Percentiles rank a stretch among this genome's conserved stretches.
phyloP scores from a whole-genome alignment of 1,284 basidiomycete genomes.

The Tetrapyrgos nigripes region DNA sequence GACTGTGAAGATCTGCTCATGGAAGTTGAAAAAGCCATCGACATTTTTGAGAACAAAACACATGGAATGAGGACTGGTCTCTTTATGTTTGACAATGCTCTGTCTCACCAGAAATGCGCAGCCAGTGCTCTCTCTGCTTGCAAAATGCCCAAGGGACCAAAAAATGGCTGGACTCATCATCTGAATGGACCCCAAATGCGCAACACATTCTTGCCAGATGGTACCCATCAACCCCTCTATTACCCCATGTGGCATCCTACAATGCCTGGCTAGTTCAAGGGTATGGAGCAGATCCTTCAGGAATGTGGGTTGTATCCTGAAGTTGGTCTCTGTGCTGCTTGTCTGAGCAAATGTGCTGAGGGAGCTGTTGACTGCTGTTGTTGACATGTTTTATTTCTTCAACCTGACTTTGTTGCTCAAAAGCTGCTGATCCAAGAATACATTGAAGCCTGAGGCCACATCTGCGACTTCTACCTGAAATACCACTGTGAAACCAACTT shows the following conservation, averaged over 20 bases:
- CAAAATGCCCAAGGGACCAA: slow-evolving; percentile 39
- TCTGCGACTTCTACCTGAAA: slow-evolving; percentile 30
- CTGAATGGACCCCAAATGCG: slow-evolving; percentile 32
- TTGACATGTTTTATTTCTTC: slow-evolving; percentile 6
- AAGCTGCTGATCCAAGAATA: slow-evolving; percentile 23
- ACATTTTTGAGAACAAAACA: slow-evolving; percentile 38
- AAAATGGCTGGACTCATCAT: slow-evolving; percentile 25
- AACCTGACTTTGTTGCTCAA: slow-evolving; percentile 13
- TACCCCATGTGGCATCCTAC: slow-evolving; percentile 34
- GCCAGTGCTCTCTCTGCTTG: slow-evolving; percentile 37
- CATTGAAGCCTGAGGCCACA: slow-evolving; percentile 16
- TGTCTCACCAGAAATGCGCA: slow-evolving; percentile 39
- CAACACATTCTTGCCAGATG: slow-evolving; percentile 23
- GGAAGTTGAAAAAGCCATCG: slow-evolving; percentile 35
- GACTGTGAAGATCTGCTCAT: slow-evolving; percentile 30
- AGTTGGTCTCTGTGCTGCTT: not conserved
- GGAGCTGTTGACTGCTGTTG: slow-evolving; percentile 25
- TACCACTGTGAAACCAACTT: slow-evolving; percentile 37
- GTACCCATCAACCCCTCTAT: slow-evolving; percentile 33
- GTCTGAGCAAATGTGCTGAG: slow-evolving; percentile 18
- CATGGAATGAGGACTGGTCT: slow-evolving; percentile 31
- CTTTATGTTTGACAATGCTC: slow-evolving; percentile 46
- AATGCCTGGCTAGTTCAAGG: slow-evolving; percentile 40
- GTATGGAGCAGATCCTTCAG: slow-evolving; percentile 37
- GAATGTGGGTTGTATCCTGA: slow-evolving; percentile 43